Evolutionary conservation across 164 flowering plant species (phyloP).

Genomic region (Buxus sempervirens): DNA sequence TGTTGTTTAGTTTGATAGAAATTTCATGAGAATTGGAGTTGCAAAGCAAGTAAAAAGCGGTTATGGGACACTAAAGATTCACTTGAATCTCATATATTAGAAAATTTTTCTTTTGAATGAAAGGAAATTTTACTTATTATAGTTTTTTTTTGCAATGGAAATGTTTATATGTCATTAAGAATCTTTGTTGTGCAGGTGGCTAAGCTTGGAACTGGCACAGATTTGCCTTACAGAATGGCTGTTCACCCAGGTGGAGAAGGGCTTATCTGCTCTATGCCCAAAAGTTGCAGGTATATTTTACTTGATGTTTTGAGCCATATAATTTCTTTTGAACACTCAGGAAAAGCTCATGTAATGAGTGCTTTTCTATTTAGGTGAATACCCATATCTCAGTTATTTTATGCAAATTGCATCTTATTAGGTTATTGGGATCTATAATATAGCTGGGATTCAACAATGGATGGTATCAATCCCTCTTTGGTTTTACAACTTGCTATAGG

Average conservation of each 20-base stretch:
- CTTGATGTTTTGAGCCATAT: background rate
- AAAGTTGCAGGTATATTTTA: conserved; percentile 60
- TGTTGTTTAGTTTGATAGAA: background rate
- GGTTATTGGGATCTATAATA: too few species aligned
- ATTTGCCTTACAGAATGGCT: conserved; percentile 87
- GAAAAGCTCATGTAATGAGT: background rate
- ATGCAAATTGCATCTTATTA: too few species aligned
- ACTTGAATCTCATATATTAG: too few species aligned
- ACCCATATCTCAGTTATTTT: too few species aligned
- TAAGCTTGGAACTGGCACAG: conserved; percentile 47
- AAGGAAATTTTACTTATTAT: background rate
- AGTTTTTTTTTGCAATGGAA: background rate
- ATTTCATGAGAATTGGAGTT: background rate
- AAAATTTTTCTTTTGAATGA: background rate
- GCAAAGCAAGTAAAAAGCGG: too few species aligned
- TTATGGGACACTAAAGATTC: too few species aligned
- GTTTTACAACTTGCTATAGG: too few species aligned
- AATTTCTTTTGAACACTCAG: background rate
- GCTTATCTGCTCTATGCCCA: conserved; percentile 64
- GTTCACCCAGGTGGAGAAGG: conserved; percentile 90
- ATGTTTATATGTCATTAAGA: background rate
- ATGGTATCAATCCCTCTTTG: background rate
- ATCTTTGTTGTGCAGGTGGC: conserved; percentile 39
- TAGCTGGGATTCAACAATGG: background rate
- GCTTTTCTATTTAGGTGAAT: too few species aligned